Percentiles rank a stretch among this genome's conserved stretches.
Evolutionary conservation across 2,329 filamentous ascomycete genomes (phyloP).

Genomic region (Pestalotiopsis sp.): DNA sequence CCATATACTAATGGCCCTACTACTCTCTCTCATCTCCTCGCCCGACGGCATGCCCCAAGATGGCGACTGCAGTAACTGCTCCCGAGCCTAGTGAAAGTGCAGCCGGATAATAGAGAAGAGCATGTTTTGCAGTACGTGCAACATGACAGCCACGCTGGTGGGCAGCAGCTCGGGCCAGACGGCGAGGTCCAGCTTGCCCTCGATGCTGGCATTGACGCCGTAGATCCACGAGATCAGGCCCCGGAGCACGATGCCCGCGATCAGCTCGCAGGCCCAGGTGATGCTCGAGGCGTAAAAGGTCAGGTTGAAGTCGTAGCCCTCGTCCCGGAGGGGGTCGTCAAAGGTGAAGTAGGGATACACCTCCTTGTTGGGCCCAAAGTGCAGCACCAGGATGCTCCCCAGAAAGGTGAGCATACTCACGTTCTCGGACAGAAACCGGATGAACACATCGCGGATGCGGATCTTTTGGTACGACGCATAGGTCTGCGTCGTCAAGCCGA

Average conservation of each 20-base stretch:
- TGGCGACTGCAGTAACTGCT: background rate
- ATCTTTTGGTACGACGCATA: conserved; percentile 69
- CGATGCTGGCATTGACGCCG: conserved; percentile 63
- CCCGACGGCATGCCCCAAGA: background rate
- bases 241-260: conserved; percentile 62
- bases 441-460: conserved; percentile 67
- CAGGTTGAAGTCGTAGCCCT: conserved; percentile 62
- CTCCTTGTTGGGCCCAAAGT: conserved; percentile 68
- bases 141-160: conserved; percentile 65
- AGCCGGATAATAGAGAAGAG: conserved; percentile 70
- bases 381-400: conserved; percentile 65
- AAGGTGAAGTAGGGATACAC: conserved; percentile 74
- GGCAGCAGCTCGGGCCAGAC: conserved; percentile 70
- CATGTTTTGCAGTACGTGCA: conserved; percentile 75
- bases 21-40: background rate
- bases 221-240: conserved; percentile 61
- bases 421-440: conserved; percentile 69
- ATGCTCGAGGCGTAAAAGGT: conserved; percentile 66
- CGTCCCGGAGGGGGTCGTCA: conserved; percentile 43
- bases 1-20: background rate
- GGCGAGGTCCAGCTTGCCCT: conserved; percentile 66
- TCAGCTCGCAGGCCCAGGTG: conserved; percentile 70
- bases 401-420: conserved; percentile 70
- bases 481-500: conserved; percentile 60
- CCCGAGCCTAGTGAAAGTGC: conserved; percentile 47